Evolutionary conservation across 495 filamentous ascomycete genomes (phyloP).

Genomic region (Aspergillus ostianus): DNA sequence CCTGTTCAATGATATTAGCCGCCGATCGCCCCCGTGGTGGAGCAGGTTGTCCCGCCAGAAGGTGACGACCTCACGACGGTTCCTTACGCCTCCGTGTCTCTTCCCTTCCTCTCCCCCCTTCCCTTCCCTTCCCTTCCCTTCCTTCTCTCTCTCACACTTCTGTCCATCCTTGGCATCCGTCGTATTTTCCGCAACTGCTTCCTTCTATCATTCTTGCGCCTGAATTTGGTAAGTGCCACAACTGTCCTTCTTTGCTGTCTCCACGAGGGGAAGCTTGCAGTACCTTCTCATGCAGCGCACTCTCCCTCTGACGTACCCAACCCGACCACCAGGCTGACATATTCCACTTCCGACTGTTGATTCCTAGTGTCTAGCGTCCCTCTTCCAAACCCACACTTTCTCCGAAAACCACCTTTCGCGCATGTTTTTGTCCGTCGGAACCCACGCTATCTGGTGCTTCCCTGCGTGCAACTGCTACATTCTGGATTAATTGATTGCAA

Average conservation of each 20-base stretch:
- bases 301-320: conserved; percentile 15
- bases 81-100: conserved; percentile 21
- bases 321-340: conserved; percentile 26
- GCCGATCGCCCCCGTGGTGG: conserved; percentile 45
- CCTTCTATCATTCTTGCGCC: conserved; percentile 10
- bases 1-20: conserved; percentile 34
- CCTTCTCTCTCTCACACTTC: conserved; percentile 6
- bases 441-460: conserved; percentile 10
- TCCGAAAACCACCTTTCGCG: conserved; percentile 12
- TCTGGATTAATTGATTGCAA: conserved; percentile 10
- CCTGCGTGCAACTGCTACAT: conserved; percentile 8
- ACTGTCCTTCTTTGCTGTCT: conserved; percentile 1
- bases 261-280: background rate
- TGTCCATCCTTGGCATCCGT: conserved; percentile 13
- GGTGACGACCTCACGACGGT: conserved; percentile 27
- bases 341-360: conserved; percentile 9
- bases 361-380: conserved; percentile 7
- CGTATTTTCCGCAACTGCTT: conserved; percentile 2
- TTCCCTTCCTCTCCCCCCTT: conserved; percentile 26
- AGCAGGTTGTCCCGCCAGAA: conserved; percentile 36
- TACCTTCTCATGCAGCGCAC: background rate
- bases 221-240: conserved; percentile 7
- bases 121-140: conserved; percentile 17
- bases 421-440: conserved; percentile 14
- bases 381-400: conserved; percentile 5